Base-by-base conservation (phyloP, 2,329 filamentous ascomycete genomes). In the Ilyonectria mors-panacis region DNA sequence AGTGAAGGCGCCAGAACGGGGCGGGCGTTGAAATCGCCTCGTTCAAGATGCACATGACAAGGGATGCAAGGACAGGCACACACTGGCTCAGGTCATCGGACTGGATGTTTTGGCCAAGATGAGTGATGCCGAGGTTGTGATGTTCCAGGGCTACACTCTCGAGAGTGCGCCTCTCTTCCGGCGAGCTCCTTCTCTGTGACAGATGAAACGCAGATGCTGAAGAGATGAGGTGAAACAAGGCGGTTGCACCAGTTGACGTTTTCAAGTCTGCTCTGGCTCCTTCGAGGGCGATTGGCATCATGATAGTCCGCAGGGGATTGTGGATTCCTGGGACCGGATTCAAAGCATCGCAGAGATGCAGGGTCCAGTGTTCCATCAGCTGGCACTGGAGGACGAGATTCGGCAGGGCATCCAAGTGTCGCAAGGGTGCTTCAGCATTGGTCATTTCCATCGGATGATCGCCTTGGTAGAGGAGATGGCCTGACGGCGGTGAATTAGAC, bases 241-340 rank as follows among this genome's bases (percentile, higher is more conserved):
- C 69, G 0, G 73, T 75, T 4, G 73, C 73, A 0, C 73, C 73
- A 0, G 73, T 74, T 0, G 73, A 70, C 2, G 57, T 60, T 23
- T 68, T 67, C 0, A 74, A 57, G 15, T 75, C 73, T 1, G 70
- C 69, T 1, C 73, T 67, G 7, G 70, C 68, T 5, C 73, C 73
- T 37, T 74, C 73, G 2, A 75, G 65, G 1, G 73, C 73, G 1
- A 75, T 75, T 1, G 73, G 73, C 54, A 73, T 72, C 72, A 75
- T 73, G 7, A 71, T 68, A 2, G 63, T 75, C 2, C 73, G 54
- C 45, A 75, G 51, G 0, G 73, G 71, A 0, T 75, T 75, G 15
- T 69, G 64, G 3, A 73, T 61, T 0, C 73, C 73, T 0, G 73
- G 73, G 0, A 74, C 70, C 3, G 73, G 73, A 1, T 70, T 73